These are phyloP conservation scores for Ascochyta fabae DNA, from an alignment of 2,329 filamentous ascomycete genomes.

Conservation along the genomic window DNA sequence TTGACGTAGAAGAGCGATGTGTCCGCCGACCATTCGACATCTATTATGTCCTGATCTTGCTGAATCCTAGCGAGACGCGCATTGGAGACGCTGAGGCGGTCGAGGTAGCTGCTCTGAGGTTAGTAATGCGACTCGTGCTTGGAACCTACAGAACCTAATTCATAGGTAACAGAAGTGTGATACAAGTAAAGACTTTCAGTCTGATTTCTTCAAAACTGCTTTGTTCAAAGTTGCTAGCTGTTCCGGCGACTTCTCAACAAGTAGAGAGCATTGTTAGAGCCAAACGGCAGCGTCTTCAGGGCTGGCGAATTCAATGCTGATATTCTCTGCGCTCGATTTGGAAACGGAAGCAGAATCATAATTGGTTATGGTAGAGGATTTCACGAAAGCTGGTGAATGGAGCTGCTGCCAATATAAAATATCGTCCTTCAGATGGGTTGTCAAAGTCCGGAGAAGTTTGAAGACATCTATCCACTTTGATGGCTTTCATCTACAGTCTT, in stretches of 20 bases:
- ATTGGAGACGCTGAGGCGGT: slow-evolving; percentile 52
- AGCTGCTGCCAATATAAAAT: neutral
- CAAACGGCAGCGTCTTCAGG: slow-evolving; percentile 5
- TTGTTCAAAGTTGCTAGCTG: slow-evolving; percentile 35
- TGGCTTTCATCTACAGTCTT: too few species aligned
- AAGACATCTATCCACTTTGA: too few species aligned
- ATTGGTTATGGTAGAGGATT: neutral
- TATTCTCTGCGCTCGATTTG: neutral
- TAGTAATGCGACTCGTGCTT: neutral
- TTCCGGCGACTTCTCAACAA: slow-evolving; percentile 16
- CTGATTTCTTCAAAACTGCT: slow-evolving; percentile 31
- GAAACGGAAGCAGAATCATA: neutral
- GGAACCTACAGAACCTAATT: slow-evolving; percentile 21
- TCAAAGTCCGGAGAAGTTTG: neutral
- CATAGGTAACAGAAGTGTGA: slow-evolving; percentile 44
- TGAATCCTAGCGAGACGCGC: slow-evolving; percentile 51
- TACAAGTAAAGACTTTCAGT: slow-evolving; percentile 40
- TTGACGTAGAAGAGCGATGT: slow-evolving; percentile 57
- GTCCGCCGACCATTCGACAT: slow-evolving; percentile 48
- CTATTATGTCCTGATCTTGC: slow-evolving; percentile 42
- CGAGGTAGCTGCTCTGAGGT: slow-evolving; percentile 43
- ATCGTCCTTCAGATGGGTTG: neutral
- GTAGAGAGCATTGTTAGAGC: slow-evolving; percentile 10
- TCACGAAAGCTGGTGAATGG: neutral
- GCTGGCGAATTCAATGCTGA: neutral